Conservation (phyloP, 495 filamentous ascomycete genomes). For the Trypethelium eluteriae region DNA sequence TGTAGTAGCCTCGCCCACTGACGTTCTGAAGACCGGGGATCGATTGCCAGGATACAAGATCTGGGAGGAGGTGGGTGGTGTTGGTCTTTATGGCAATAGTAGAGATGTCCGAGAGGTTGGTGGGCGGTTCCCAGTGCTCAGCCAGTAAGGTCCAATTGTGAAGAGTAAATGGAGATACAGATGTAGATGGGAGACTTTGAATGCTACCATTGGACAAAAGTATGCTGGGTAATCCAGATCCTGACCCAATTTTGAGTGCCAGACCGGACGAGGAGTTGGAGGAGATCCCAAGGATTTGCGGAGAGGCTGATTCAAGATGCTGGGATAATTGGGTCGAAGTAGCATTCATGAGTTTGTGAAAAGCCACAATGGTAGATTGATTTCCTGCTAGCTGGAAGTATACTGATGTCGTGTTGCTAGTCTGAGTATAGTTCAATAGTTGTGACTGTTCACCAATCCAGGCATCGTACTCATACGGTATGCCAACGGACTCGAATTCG, state of each 20-base stretch:
- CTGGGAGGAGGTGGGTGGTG: constrained; percentile 16
- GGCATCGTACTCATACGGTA: constrained; percentile 26
- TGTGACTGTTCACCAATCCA: constrained; percentile 22
- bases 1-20: constrained; percentile 24
- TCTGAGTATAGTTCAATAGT: constrained; percentile 16
- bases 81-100: constrained; percentile 12
- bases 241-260: constrained; percentile 15
- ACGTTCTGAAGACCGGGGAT: constrained; percentile 17
- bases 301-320: constrained; percentile 10
- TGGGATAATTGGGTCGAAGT: not conserved
- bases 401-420: constrained; percentile 13
- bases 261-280: not conserved
- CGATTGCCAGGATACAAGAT: constrained; percentile 21
- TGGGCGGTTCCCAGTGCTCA: constrained; percentile 22
- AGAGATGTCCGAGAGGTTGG: constrained; percentile 13
- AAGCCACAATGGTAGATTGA: constrained; percentile 22
- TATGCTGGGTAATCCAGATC: constrained; percentile 13
- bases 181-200: not conserved
- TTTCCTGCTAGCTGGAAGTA: constrained; percentile 21
- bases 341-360: not conserved
- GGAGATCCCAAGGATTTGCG: constrained; percentile 7
- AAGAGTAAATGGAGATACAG: constrained; percentile 15
- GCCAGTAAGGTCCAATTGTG: constrained; percentile 20
- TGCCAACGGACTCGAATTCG: constrained; percentile 23
- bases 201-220: constrained; percentile 14